A percentile compares a stretch with the other conserved stretches of the same genome.
These are phyloP conservation scores for Tylopilus balloui DNA, from an alignment of 768 basidiomycete species.

Conservation along the genomic window DNA sequence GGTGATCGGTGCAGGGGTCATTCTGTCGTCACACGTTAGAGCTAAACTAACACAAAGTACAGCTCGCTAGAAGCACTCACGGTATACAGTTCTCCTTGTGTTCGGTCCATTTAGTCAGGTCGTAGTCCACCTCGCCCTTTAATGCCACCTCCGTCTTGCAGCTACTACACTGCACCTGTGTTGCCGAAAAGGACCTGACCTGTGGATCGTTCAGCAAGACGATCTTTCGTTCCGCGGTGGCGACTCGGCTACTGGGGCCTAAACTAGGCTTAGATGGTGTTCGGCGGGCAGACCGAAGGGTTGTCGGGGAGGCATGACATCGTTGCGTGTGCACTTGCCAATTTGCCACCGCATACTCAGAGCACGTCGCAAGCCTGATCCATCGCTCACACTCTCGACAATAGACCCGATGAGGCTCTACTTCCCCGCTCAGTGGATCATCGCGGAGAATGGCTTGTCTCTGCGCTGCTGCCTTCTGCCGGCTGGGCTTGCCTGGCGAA, in stretches of 20 bases:
- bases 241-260: slow-evolving; percentile 57
- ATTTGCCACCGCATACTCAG: slow-evolving; percentile 42
- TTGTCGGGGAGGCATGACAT: slow-evolving; percentile 44
- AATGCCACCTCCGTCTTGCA: slow-evolving; percentile 47
- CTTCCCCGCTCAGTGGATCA: slow-evolving; percentile 49
- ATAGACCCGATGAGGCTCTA: slow-evolving; percentile 47
- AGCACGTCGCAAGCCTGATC: slow-evolving; percentile 45
- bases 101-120: slow-evolving; percentile 55
- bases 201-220: slow-evolving; percentile 61
- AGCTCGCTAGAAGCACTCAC: slow-evolving; percentile 24
- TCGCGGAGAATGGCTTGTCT: slow-evolving; percentile 48
- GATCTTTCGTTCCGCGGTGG: slow-evolving; percentile 58
- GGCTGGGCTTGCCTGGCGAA: slow-evolving; percentile 19
- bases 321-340: slow-evolving; percentile 52
- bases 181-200: slow-evolving; percentile 44
- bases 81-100: slow-evolving; percentile 53
- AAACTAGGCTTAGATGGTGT: slow-evolving; percentile 17
- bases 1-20: slow-evolving; percentile 18
- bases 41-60: not conserved
- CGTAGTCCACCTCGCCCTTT: slow-evolving; percentile 52
- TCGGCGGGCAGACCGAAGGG: slow-evolving; percentile 13
- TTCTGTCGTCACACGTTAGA: slow-evolving; percentile 15
- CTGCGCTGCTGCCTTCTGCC: slow-evolving; percentile 35
- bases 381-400: slow-evolving; percentile 63
- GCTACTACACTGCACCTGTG: slow-evolving; percentile 45